These are phyloP conservation scores for Mycena haematopus DNA, from an alignment of 768 basidiomycete genomes.

Conservation along the genomic window DNA sequence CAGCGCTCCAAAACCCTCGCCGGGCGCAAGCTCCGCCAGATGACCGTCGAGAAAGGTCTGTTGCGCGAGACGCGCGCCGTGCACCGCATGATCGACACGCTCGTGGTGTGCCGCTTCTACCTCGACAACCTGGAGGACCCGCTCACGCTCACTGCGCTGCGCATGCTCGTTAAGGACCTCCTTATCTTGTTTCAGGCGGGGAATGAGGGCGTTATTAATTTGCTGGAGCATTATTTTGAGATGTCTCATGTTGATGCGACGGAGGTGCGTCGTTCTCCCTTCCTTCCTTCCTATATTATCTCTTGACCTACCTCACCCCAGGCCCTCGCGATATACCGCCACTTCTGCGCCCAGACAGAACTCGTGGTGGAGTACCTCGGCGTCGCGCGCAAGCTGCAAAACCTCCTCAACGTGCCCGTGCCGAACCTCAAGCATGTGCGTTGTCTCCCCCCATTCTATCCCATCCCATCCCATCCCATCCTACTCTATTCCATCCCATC, in stretches of 20 bases:
- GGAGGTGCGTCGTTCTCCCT: constrained; percentile 42
- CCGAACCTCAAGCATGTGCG: constrained; percentile 95
- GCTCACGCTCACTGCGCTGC: constrained; percentile 83
- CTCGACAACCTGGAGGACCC: constrained; percentile 93
- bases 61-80: constrained; percentile 91
- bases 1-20: constrained; percentile 77
- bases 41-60: constrained; percentile 96
- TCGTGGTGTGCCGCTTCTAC: constrained; percentile 95
- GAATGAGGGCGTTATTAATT: constrained; percentile 72
- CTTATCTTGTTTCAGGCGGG: constrained; percentile 95
- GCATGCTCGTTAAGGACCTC: constrained; percentile 96
- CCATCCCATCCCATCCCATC: too few relatives aligned
- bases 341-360: constrained; percentile 94
- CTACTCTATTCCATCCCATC: too few relatives aligned
- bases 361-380: constrained; percentile 90
- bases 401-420: constrained; percentile 90
- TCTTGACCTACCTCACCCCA: neutral
- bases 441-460: too few relatives aligned
- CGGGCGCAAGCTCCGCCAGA: constrained; percentile 84
- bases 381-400: constrained; percentile 91
- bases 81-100: constrained; percentile 85
- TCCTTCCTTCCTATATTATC: neutral
- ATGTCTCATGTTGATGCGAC: constrained; percentile 95
- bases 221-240: constrained; percentile 92
- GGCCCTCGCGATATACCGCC: constrained; percentile 87